Percentiles rank a stretch among this genome's conserved stretches.
phyloP scores from a whole-genome alignment of 257 asterid genomes.

The Nicotiana sylvestris region DNA sequence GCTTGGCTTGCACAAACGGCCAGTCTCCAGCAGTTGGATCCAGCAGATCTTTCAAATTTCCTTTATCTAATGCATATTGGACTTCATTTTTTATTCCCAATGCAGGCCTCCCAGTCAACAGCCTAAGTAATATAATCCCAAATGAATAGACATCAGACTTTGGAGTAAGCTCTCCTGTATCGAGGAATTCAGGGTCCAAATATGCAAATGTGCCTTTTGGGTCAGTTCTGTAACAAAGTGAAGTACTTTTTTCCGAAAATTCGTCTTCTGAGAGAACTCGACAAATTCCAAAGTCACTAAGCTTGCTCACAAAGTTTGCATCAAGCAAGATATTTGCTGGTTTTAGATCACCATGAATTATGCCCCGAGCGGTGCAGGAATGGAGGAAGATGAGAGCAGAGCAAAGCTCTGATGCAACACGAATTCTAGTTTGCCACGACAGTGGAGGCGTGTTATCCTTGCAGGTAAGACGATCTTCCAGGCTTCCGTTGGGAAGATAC shows the following conservation, averaged over 20 bases:
- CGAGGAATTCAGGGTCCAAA: slow-evolving; percentile 76
- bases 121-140: slow-evolving; percentile 64
- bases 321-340: slow-evolving; percentile 83
- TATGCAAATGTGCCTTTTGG: slow-evolving; percentile 66
- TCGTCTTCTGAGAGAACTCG: slow-evolving; percentile 40
- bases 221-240: slow-evolving; percentile 42
- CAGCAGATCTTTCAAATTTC: slow-evolving; percentile 54
- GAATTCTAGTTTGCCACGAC: slow-evolving; percentile 84
- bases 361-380: slow-evolving; percentile 52
- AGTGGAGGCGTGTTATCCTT: slow-evolving; percentile 76
- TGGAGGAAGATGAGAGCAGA: slow-evolving; percentile 83
- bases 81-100: slow-evolving; percentile 61
- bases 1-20: slow-evolving; percentile 96
- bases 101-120: slow-evolving; percentile 79
- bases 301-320: slow-evolving; percentile 67
- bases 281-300: slow-evolving; percentile 77
- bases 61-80: slow-evolving; percentile 55
- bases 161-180: slow-evolving; percentile 74
- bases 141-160: slow-evolving; percentile 86
- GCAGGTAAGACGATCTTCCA: slow-evolving; percentile 86
- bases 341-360: slow-evolving; percentile 80
- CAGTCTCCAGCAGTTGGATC: slow-evolving; percentile 95
- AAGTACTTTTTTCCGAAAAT: slow-evolving; percentile 29
- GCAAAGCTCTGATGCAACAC: slow-evolving; percentile 81
- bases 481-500: slow-evolving; percentile 89